Evolutionary conservation across 2,329 filamentous ascomycete genomes (phyloP), one percentile per base, ranked within the genome.

Genomic region (Aspergillus bombycis): DNA sequence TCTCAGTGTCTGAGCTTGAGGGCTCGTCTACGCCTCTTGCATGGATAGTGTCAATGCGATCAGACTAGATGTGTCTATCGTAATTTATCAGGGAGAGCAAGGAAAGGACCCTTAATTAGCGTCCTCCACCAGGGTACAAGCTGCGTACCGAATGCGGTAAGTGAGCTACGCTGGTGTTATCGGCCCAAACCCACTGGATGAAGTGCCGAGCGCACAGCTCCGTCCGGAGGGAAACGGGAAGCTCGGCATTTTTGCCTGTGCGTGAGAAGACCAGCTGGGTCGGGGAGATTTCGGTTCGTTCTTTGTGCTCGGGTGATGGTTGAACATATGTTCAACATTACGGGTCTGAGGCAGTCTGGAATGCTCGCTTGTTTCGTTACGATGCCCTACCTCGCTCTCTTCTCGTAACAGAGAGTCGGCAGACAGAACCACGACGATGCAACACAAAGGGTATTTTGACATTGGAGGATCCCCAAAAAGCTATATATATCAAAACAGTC

Each of bases 401-500:
- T 34, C 21, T 9, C 3, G 14, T 9, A 9, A 2, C 3, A 23
- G 14, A 26, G n/a, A 48, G 21, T 9, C 12, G 16, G 46, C 8
- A 21, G 23, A 28, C 23, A 34, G 34, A 38, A 55, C 34, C 32
- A 55, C 19, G 52, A 16, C 28, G 16, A 23, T 36, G 21, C 8
- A 38, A 38, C 30, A 55, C 16, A 36, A 55, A 55, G 30, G 52
- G 52, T 55, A 55, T 55, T 55, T 36, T 55, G 52, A 55, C n/a
- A 55, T 32, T 48, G 5, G 28, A 52, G 28, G 28, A 32, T 36
- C 34, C n/a, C 9, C 28, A 28, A 26, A 58, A 59, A 43, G 36
- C 43, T 36, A 26, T 60, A 54, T 43, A 54, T 60, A n/a, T n/a
- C n/a, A 38, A 60, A 21, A 21, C 34, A 54, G 9, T 34, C 30